Percentiles rank a stretch among this genome's conserved stretches.
phyloP scores from a whole-genome alignment of 768 basidiomycete species.

The Pleurotus citrinopileatus region DNA sequence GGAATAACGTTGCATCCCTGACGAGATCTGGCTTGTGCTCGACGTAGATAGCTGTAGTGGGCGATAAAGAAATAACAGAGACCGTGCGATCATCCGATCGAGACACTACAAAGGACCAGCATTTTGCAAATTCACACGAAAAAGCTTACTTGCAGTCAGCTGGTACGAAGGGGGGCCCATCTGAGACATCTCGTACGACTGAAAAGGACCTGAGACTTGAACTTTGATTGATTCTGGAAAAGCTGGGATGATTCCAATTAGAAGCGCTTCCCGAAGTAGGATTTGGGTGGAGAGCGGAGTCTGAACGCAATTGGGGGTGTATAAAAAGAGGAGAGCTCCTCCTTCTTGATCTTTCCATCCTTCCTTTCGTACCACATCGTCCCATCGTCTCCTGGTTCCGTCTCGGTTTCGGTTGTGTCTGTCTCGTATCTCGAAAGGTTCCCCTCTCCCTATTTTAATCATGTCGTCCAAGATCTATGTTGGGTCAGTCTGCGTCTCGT shows the following conservation, averaged over 20 bases:
- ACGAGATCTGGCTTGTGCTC: too few relatives aligned
- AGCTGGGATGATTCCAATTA: not conserved
- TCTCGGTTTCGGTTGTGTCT: conserved; percentile 63
- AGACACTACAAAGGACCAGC: too few relatives aligned
- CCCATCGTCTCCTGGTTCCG: conserved; percentile 48
- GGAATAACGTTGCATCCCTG: too few relatives aligned
- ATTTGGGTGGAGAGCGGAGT: conserved; percentile 45
- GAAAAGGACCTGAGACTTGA: too few relatives aligned
- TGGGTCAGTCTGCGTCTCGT: conserved; percentile 78
- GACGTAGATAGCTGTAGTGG: too few relatives aligned
- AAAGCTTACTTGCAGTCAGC: too few relatives aligned
- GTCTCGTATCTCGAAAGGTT: conserved; percentile 37
- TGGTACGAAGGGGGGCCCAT: too few relatives aligned
- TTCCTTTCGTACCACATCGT: conserved; percentile 49
- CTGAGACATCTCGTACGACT: too few relatives aligned
- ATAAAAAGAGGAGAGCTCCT: conserved; percentile 40
- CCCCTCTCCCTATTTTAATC: conserved; percentile 50
- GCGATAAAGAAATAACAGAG: too few relatives aligned
- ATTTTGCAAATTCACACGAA: too few relatives aligned
- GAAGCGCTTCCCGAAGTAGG: not conserved
- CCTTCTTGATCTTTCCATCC: conserved; percentile 25
- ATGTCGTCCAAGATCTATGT: conserved; percentile 90
- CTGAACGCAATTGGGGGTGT: conserved; percentile 33
- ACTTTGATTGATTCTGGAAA: not conserved
- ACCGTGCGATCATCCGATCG: too few relatives aligned